Conservation (phyloP, 106 monocot species). For the Posidonia australis region DNA sequence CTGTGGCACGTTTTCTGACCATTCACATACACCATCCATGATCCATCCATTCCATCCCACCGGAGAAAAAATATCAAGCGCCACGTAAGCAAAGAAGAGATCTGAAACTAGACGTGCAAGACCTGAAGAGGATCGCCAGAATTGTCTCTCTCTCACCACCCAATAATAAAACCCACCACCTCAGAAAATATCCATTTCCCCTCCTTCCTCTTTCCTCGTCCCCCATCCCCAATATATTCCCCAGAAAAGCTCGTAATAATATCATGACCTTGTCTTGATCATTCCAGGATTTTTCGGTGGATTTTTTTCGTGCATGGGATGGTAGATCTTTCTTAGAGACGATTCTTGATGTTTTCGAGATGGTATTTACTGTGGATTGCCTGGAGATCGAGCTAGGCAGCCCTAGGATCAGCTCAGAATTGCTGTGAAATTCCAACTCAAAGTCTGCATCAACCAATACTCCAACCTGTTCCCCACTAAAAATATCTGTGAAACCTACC, state of each 20-base stretch:
- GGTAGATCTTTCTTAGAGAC: not conserved
- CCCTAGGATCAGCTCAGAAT: not conserved
- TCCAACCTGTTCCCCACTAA: too few species aligned
- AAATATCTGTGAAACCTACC: too few species aligned
- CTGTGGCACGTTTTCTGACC: not conserved
- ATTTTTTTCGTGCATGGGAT: not conserved
- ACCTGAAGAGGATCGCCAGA: not conserved
- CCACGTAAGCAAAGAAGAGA: constrained; percentile 23
- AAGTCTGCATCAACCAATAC: too few species aligned
- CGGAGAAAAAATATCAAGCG: constrained; percentile 23
- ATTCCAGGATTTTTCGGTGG: constrained; percentile 1
- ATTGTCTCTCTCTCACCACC: constrained; percentile 1
- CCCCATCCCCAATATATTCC: not conserved
- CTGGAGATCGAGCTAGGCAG: not conserved
- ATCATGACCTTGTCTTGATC: not conserved
- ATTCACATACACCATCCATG: not conserved
- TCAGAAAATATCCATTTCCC: constrained; percentile 5
- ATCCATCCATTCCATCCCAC: too few species aligned
- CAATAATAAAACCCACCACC: not conserved
- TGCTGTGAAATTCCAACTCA: too few species aligned
- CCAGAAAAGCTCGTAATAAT: not conserved
- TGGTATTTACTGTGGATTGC: constrained; percentile 3
- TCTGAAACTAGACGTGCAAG: constrained; percentile 15
- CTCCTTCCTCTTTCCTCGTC: not conserved
- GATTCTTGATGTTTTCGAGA: not conserved